These are phyloP conservation scores for Lachancea lanzarotensis DNA, from an alignment of 805 yeast species.

Conservation along the genomic window DNA sequence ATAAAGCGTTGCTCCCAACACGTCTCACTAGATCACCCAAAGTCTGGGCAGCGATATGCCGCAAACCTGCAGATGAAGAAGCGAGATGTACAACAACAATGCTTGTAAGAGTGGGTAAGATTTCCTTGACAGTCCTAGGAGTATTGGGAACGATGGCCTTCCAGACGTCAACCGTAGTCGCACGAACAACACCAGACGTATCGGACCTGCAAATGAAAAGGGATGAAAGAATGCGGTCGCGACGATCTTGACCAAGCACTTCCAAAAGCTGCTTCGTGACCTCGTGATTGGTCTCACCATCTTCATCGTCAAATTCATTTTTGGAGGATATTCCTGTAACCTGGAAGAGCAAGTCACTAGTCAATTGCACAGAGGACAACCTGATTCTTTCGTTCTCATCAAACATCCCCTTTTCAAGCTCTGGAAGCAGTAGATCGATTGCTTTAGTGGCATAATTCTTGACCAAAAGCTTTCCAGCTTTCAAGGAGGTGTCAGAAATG, in stretches of 20 bases:
- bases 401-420: slow-evolving; percentile 81
- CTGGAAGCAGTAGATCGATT: slow-evolving; percentile 88
- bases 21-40: slow-evolving; percentile 92
- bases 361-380: slow-evolving; percentile 86
- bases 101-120: slow-evolving; percentile 73
- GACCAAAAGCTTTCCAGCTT: slow-evolving; percentile 89
- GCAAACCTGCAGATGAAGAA: slow-evolving; percentile 67
- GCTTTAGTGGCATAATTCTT: slow-evolving; percentile 88
- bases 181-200: slow-evolving; percentile 77
- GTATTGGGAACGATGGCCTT: slow-evolving; percentile 93
- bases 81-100: slow-evolving; percentile 80
- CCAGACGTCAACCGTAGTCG: slow-evolving; percentile 92
- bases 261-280: slow-evolving; percentile 62
- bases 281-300: slow-evolving; percentile 40
- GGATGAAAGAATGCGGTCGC: slow-evolving; percentile 80
- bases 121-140: slow-evolving; percentile 89
- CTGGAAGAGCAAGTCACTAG: slow-evolving; percentile 92
- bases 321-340: slow-evolving; percentile 84
- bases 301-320: slow-evolving; percentile 51
- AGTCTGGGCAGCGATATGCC: slow-evolving; percentile 86
- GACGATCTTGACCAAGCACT: slow-evolving; percentile 78
- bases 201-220: slow-evolving; percentile 93
- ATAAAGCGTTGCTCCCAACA: slow-evolving; percentile 81
- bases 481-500: slow-evolving; percentile 80
- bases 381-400: slow-evolving; percentile 82